A percentile compares a stretch with the other conserved stretches of the same genome.
Evolutionary conservation across 2,329 filamentous ascomycete genomes (phyloP).

Genomic region (Periconia sp.): DNA sequence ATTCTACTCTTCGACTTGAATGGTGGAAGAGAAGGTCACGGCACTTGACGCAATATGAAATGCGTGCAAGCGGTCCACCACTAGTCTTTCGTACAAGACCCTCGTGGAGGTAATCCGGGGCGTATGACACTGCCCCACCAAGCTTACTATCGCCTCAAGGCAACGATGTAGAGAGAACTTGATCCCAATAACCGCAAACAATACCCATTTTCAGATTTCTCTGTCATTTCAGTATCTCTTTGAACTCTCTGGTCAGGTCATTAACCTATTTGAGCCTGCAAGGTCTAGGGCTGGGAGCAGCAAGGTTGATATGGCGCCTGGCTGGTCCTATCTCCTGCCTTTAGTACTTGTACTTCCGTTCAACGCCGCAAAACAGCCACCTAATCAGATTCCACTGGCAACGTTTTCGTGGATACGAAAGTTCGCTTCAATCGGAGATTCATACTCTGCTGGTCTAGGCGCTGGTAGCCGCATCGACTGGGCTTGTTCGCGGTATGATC

Average conservation of each 20-base stretch:
- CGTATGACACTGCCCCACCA: too few relatives aligned
- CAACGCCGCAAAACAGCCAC: conserved; percentile 7
- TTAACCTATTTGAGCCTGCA: too few relatives aligned
- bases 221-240: neutral
- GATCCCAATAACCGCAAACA: too few relatives aligned
- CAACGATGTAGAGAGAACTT: too few relatives aligned
- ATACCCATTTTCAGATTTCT: conserved; percentile 4
- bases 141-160: conserved; percentile 4
- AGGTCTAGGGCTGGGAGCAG: too few relatives aligned
- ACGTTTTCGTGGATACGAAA: conserved; percentile 27
- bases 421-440: conserved; percentile 39
- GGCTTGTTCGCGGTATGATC: conserved; percentile 33
- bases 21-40: neutral
- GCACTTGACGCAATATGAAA: too few relatives aligned
- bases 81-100: too few relatives aligned
- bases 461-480: conserved; percentile 33
- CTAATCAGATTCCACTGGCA: neutral
- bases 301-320: too few relatives aligned
- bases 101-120: too few relatives aligned
- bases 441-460: conserved; percentile 38
- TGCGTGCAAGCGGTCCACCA: too few relatives aligned
- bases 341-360: too few relatives aligned
- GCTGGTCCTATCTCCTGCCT: too few relatives aligned
- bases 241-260: neutral
- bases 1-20: neutral